Conservation (phyloP, 305 asterid species). For the Withania somnifera region DNA sequence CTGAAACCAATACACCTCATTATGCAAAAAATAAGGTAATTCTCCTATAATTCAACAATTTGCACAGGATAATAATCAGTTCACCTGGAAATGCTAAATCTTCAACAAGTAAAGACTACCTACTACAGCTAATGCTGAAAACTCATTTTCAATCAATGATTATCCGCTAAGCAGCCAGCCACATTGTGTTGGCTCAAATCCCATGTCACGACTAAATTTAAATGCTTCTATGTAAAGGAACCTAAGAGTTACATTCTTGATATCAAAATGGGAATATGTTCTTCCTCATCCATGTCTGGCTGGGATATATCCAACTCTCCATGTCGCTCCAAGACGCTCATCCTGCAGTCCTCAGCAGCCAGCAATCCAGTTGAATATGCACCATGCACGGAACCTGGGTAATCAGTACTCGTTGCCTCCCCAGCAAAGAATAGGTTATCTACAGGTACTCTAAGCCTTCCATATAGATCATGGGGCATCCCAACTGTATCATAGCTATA, state of each 20-base stretch:
- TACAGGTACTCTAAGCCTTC: slow-evolving; percentile 73
- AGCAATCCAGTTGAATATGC: slow-evolving; percentile 83
- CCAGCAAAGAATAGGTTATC: slow-evolving; percentile 94
- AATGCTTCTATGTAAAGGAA: too few relatives aligned
- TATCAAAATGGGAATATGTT: too few relatives aligned
- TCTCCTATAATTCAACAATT: neutral
- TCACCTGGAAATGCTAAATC: too few relatives aligned
- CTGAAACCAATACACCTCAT: neutral
- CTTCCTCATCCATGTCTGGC: slow-evolving; percentile 80
- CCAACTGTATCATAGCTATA: slow-evolving; percentile 87
- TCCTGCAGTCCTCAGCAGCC: slow-evolving; percentile 98
- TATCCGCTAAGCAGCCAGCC: too few relatives aligned
- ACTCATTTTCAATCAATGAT: too few relatives aligned
- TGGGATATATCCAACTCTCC: slow-evolving; percentile 81
- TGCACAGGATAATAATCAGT: too few relatives aligned
- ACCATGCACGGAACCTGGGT: slow-evolving; percentile 91
- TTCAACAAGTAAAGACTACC: too few relatives aligned
- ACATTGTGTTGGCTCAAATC: too few relatives aligned
- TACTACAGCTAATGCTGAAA: too few relatives aligned
- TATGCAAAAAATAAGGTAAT: neutral
- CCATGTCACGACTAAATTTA: too few relatives aligned
- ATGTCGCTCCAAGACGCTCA: slow-evolving; percentile 85
- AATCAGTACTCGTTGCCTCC: slow-evolving; percentile 82
- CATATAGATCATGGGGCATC: slow-evolving; percentile 72
- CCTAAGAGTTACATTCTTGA: too few relatives aligned